Conservation (phyloP, 2,329 filamentous ascomycete species). For the Cryphonectria radicalis region DNA sequence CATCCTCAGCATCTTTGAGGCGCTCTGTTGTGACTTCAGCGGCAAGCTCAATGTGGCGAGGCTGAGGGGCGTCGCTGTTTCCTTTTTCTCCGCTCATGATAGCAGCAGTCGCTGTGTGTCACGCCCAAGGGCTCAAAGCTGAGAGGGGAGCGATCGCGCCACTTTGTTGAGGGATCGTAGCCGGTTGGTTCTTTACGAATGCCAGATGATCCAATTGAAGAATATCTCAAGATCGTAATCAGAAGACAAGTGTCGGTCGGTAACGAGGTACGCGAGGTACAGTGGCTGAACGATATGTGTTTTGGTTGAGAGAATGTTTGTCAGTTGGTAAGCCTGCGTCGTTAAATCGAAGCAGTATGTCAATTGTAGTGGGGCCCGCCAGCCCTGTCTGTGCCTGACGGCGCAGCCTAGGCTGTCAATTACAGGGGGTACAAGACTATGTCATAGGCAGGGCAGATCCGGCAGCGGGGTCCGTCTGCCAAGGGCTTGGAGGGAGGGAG, state of each 20-base stretch:
- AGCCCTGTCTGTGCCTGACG: conserved; percentile 1
- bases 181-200: background rate
- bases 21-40: conserved; percentile 46
- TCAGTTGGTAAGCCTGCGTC: conserved; percentile 3
- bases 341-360: conserved; percentile 6
- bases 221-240: background rate
- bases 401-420: background rate
- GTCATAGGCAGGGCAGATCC: conserved; percentile 13
- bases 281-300: background rate
- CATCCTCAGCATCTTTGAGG: conserved; percentile 43
- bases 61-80: conserved; percentile 41
- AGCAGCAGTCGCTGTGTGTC: conserved; percentile 23
- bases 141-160: background rate
- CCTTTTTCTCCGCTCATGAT: conserved; percentile 48
- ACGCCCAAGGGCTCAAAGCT: background rate
- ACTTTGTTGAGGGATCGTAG: background rate
- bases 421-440: background rate
- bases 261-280: background rate
- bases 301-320: conserved; percentile 7
- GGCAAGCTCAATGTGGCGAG: conserved; percentile 54
- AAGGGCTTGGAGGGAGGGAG: background rate
- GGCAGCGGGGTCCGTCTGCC: background rate
- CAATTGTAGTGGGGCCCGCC: conserved; percentile 7
- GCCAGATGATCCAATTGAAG: background rate
- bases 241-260: background rate